Evolutionary conservation across 2,329 filamentous ascomycete genomes (phyloP), one percentile per base, ranked within the genome.

Genomic region (Colletotrichum liriopes): DNA sequence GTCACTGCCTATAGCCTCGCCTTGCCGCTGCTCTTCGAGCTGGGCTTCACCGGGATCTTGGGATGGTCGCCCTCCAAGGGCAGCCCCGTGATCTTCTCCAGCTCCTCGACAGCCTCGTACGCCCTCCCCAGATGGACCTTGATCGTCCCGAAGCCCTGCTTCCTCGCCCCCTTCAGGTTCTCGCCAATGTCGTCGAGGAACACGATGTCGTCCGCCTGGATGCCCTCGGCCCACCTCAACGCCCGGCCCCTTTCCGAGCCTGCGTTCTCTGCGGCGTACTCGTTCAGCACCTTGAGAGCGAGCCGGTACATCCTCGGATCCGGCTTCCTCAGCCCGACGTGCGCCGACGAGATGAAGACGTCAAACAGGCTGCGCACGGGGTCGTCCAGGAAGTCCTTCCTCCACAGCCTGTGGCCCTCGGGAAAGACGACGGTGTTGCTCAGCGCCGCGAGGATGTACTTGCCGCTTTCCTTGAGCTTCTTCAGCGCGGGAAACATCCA

Each of bases 121-220:
- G 93, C 90, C 80, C 88, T 90, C 1, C 95, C 95, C 37, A 98
- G 83, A 11, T 89, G 85, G 1, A 98, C 96, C 82, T 96, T 98
- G 75, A 98, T 88, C 0, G 96, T 98, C 67, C 87, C 83, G 81
- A 98, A 92, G 0, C 96, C 96, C 29, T 91, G 84, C 60, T 87
- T 87, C 82, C 87, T 93, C 1, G 91, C 96, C 55, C 88, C 92
- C 85, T 95, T 96, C 70, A 98, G 82, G 80, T 99, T 99, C 82
- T 95, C 92, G 1, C 96, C 96, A 80, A 99, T 98, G 77, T 98
- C 95, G 80, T 98, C 96, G 61, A 98, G 83, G 80, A 99, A 99
- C 5, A 97, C 83, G 55, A 98, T 86, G 67, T 98, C 94, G 0
- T 84, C 84, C 0, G 92, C 84, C 67, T 84, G 81, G 11, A 97